phyloP scores from a whole-genome alignment of 106 monocot genomes.

The Gastrodia elata region DNA sequence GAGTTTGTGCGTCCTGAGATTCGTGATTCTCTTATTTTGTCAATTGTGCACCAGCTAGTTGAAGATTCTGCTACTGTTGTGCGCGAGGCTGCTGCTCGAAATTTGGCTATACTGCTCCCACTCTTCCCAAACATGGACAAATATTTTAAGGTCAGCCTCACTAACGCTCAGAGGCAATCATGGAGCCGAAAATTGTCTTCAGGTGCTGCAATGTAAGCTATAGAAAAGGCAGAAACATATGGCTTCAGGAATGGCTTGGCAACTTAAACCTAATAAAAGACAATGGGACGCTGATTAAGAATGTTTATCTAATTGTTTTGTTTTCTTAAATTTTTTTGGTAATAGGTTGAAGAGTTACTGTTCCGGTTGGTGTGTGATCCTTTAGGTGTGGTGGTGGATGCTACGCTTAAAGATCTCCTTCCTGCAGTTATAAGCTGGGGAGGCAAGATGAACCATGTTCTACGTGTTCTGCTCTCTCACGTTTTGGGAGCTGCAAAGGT shows the following conservation, averaged over 20 bases:
- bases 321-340: conserved; percentile 9
- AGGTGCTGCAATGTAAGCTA: conserved; percentile 86
- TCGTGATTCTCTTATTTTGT: conserved; percentile 94
- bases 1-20: conserved; percentile 91
- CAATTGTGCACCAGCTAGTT: conserved; percentile 89
- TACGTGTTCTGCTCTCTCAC: conserved; percentile 65
- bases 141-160: conserved; percentile 99
- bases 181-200: conserved; percentile 85
- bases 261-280: conserved; percentile 30
- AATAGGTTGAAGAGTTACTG: conserved; percentile 90
- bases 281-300: conserved; percentile 6
- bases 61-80: conserved; percentile 95
- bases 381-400: conserved; percentile 81
- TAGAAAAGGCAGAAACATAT: conserved; percentile 51
- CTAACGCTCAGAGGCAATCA: conserved; percentile 85
- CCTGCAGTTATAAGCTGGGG: conserved; percentile 88
- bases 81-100: conserved; percentile 88
- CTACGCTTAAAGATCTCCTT: conserved; percentile 70
- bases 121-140: conserved; percentile 95
- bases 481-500: conserved; percentile 81
- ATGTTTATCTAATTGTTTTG: conserved; percentile 15
- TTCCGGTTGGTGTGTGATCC: conserved; percentile 92
- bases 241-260: conserved; percentile 39
- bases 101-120: conserved; percentile 87
- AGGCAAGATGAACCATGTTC: conserved; percentile 72